phyloP scores from a whole-genome alignment of 2,329 filamentous ascomycete species.

The Aspergillus puulaauensis region DNA sequence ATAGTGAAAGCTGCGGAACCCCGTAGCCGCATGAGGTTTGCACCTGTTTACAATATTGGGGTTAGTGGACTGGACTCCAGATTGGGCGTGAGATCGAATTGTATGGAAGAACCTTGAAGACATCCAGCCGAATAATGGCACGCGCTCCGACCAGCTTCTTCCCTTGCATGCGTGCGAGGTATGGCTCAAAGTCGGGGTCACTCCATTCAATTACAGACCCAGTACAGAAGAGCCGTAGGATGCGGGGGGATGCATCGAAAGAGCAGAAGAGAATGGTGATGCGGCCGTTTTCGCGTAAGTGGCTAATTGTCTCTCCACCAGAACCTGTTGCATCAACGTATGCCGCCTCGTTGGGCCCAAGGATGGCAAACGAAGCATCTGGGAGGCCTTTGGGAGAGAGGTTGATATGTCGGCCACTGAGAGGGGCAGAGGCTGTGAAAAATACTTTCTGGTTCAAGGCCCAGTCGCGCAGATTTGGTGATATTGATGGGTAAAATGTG shows the following conservation, averaged over 20 bases:
- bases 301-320: slow-evolving; percentile 73
- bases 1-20: slow-evolving; percentile 55
- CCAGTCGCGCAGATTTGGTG: slow-evolving; percentile 60
- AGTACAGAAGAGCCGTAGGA: slow-evolving; percentile 64
- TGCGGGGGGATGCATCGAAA: slow-evolving; percentile 60
- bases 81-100: background rate
- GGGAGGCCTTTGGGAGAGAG: slow-evolving; percentile 72
- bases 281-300: slow-evolving; percentile 74
- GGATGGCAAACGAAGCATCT: slow-evolving; percentile 61
- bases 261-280: slow-evolving; percentile 73
- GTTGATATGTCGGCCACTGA: slow-evolving; percentile 69
- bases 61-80: background rate
- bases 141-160: slow-evolving; percentile 51
- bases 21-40: slow-evolving; percentile 68
- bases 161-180: slow-evolving; percentile 48
- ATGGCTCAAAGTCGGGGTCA: slow-evolving; percentile 47
- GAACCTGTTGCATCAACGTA: slow-evolving; percentile 76
- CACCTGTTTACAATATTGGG: slow-evolving; percentile 9
- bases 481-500: slow-evolving; percentile 58
- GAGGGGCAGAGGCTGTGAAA: slow-evolving; percentile 72
- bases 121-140: slow-evolving; percentile 61
- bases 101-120: slow-evolving; percentile 53
- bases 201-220: slow-evolving; percentile 62
- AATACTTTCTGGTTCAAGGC: slow-evolving; percentile 68
- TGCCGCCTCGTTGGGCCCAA: slow-evolving; percentile 59